These are phyloP conservation scores for Cocos nucifera DNA, from an alignment of 176 grass and related monocot genomes.

Conservation along the genomic window DNA sequence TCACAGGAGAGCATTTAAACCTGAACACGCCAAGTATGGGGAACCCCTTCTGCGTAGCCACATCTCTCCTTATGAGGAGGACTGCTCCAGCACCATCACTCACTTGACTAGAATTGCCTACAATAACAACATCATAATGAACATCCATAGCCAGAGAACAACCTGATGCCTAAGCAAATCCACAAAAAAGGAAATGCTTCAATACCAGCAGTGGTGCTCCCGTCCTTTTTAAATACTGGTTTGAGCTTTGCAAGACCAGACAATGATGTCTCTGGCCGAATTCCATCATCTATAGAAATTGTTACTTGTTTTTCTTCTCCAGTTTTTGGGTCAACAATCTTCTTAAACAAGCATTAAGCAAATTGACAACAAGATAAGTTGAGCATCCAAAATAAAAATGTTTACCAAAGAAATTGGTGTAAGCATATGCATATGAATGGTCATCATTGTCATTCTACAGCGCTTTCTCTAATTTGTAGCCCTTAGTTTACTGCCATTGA, in stretches of 20 bases:
- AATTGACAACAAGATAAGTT: too few species aligned
- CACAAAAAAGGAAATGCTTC: not conserved
- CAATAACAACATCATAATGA: not conserved
- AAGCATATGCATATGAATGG: too few species aligned
- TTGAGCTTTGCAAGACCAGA: conserved; percentile 72
- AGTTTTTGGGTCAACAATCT: conserved; percentile 91
- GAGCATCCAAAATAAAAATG: too few species aligned
- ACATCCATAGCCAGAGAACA: not conserved
- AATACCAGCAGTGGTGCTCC: conserved; percentile 89
- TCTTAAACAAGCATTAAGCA: not conserved
- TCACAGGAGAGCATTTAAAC: conserved; percentile 11
- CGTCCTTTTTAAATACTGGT: conserved; percentile 92
- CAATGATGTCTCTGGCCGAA: conserved; percentile 60
- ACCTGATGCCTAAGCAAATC: not conserved
- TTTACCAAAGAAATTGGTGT: too few species aligned
- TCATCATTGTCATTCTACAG: too few species aligned
- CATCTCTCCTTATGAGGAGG: conserved; percentile 92
- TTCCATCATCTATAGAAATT: conserved; percentile 93
- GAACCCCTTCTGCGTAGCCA: conserved; percentile 68
- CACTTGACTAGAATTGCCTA: conserved; percentile 98
- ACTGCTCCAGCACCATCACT: conserved; percentile 99
- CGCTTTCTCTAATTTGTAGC: too few species aligned
- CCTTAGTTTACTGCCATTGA: too few species aligned
- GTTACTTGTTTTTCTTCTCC: conserved; percentile 79
- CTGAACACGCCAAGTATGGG: conserved; percentile 95